phyloP scores from a whole-genome alignment of 2,329 filamentous ascomycete genomes.

The Ascochyta koolunga region DNA sequence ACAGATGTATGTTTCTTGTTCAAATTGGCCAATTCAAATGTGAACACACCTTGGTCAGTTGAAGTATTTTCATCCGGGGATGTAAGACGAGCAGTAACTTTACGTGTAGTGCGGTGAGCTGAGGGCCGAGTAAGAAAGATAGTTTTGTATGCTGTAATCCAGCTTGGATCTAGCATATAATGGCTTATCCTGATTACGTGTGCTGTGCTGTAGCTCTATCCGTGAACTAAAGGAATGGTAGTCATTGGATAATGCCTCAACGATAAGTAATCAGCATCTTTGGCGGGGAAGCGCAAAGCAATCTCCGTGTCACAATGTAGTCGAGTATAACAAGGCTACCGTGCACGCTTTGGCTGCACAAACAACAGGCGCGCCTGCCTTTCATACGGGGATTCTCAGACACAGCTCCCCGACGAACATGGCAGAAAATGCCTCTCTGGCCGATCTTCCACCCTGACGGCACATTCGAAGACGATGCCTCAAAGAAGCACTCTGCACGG shows the following conservation, averaged over 20 bases:
- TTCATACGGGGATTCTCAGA: background rate
- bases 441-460: slow-evolving; percentile 46
- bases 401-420: background rate
- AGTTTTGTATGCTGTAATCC: too few species aligned
- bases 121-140: too few species aligned
- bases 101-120: background rate
- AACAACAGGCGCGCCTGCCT: background rate
- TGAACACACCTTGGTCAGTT: background rate
- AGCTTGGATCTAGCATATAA: too few species aligned
- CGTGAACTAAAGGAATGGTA: slow-evolving; percentile 1
- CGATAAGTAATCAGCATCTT: background rate
- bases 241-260: background rate
- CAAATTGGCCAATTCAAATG: background rate
- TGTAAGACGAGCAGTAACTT: background rate
- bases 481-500: slow-evolving; percentile 40
- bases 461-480: slow-evolving; percentile 39
- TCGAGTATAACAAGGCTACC: background rate
- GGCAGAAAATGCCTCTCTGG: slow-evolving; percentile 50
- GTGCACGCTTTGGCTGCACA: background rate
- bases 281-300: background rate
- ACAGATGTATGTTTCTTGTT: background rate
- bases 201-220: background rate
- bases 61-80: background rate
- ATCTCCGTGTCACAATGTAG: background rate
- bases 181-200: background rate